Evolutionary conservation across 257 asterid species (phyloP), one percentile per base, ranked within the genome.

Genomic region (Solanum appendiculatum): DNA sequence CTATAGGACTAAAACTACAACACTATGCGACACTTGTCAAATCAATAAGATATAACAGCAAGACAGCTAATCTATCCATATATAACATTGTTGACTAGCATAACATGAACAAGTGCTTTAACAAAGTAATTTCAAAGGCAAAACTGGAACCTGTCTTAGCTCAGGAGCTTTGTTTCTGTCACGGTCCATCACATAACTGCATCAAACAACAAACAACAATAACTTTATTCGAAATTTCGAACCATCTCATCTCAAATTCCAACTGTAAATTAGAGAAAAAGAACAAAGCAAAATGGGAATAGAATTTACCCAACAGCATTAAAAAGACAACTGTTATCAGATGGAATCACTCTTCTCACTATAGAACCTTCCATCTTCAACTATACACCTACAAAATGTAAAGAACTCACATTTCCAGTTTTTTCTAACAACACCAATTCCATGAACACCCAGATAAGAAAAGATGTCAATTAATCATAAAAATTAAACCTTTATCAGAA

Each of bases 241-340:
- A 44, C 34, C 86, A 82, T 81, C n/a, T 58, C 13, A 69, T 40
- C 48, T 69, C 86, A 1, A 23, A 48, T 82, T 48, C 11, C 86
- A 84, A 9, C 25, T 46, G 7, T 58, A 86, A 85, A 25, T 72
- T 2, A 56, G 70, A 68, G 64, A 60, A 70, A 9, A 75, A 70
- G 25, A 73, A 3, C 68, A 23, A 81, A 29, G 34, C 86, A 64
- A 87, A 70, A 40, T 46, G 64, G 36, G 90, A 86, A 27, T 85
- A 86, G 14, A 44, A 44, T 90, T 89, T 94, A 97, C 99, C 99
- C 98, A 56, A 97, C 98, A n/a, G 99, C 99, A 89, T 94, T 96
- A 88, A 97, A 97, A 84, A 96, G 98, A 90, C 99, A 97, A 90
- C 98, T 95, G 91, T 97, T 96, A 90, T 97, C 99, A 16, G 99